Evolutionary conservation across 129 eudicot genomes (phyloP).

Genomic region (Flaveria brownii): DNA sequence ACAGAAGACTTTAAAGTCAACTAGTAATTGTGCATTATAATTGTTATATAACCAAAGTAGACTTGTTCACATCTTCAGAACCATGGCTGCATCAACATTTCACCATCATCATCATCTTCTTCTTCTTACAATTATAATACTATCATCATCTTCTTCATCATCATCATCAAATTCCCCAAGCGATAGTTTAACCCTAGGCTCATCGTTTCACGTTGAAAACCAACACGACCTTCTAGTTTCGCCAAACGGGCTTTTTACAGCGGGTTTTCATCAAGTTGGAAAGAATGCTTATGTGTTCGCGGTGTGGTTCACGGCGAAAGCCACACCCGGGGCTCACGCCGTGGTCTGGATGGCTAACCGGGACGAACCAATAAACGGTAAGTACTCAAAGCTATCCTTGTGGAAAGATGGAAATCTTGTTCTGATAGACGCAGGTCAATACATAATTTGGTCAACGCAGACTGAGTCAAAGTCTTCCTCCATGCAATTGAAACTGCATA

Average conservation of each 20-base stretch:
- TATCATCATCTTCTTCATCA: background rate
- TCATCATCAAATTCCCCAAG: background rate
- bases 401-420: constrained; percentile 41
- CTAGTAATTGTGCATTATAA: background rate
- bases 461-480: constrained; percentile 23
- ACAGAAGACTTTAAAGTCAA: background rate
- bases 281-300: constrained; percentile 44
- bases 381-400: constrained; percentile 28
- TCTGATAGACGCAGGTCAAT: constrained; percentile 34
- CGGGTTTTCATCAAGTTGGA: constrained; percentile 47
- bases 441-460: constrained; percentile 35
- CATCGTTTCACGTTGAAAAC: constrained; percentile 30
- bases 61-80: background rate
- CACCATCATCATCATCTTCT: background rate
- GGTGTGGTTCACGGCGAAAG: constrained; percentile 37
- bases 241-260: constrained; percentile 35
- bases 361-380: constrained; percentile 49
- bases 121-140: constrained; percentile 2
- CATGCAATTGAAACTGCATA: constrained; percentile 12
- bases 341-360: constrained; percentile 58
- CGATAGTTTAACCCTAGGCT: constrained; percentile 20
- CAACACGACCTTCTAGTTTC: constrained; percentile 17
- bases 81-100: background rate
- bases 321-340: constrained; percentile 17
- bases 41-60: background rate